A percentile compares a stretch with the other conserved stretches of the same genome.
Evolutionary conservation across 225 moss, liverwort and hornwort species (phyloP).

Genomic region (Physcomitrium patens): DNA sequence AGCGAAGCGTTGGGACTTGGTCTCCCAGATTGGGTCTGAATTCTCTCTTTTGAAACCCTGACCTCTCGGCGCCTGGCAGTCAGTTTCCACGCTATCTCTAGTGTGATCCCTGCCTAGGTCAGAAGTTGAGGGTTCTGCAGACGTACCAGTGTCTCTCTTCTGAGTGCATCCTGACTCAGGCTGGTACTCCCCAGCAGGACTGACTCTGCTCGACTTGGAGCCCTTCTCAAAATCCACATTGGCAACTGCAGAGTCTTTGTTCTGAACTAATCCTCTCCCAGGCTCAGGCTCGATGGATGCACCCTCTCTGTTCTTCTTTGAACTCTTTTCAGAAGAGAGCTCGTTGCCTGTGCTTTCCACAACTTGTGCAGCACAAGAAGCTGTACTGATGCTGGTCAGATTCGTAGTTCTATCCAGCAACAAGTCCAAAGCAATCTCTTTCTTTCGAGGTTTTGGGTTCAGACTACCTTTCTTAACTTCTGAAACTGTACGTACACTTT

Average conservation of each 20-base stretch:
- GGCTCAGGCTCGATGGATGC: conserved; percentile 22
- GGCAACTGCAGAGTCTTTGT: conserved; percentile 1
- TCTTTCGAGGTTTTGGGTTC: not conserved
- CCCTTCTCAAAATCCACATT: conserved; percentile 32
- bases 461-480: conserved; percentile 13
- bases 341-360: conserved; percentile 21
- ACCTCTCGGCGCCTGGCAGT: not conserved
- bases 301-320: conserved; percentile 11
- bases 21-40: conserved; percentile 40
- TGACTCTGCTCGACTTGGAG: conserved; percentile 36
- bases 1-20: conserved; percentile 40
- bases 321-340: not conserved
- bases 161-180: conserved; percentile 19
- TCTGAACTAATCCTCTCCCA: conserved; percentile 3
- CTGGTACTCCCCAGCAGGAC: conserved; percentile 29
- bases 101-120: conserved; percentile 12
- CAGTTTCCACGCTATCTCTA: not conserved
- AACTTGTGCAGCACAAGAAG: conserved; percentile 22
- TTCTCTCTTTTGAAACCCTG: conserved; percentile 26
- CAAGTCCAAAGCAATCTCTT: conserved; percentile 17
- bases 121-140: not conserved
- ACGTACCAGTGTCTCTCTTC: conserved; percentile 23
- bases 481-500: not conserved
- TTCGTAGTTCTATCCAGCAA: conserved; percentile 23
- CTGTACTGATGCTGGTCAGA: conserved; percentile 23